A percentile compares a stretch with the other conserved stretches of the same genome.
Evolutionary conservation across 2,329 filamentous ascomycete genomes (phyloP).

Genomic region (Berkeleyomyces basicola): DNA sequence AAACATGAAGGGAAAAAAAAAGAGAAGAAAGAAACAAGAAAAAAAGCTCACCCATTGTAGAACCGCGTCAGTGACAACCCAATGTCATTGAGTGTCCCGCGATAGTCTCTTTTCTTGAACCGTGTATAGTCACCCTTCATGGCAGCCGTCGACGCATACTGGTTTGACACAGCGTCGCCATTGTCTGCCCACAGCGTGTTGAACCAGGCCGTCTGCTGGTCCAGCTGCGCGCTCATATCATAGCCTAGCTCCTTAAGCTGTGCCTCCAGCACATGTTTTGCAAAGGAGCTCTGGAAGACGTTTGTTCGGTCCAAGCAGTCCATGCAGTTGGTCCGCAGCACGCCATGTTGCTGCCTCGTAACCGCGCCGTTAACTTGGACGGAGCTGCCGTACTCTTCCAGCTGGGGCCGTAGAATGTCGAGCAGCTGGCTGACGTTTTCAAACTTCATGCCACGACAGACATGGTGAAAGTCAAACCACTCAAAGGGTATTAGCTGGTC

Average conservation of each 20-base stretch:
- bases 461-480: slow-evolving; percentile 94
- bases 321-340: slow-evolving; percentile 96
- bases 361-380: slow-evolving; percentile 33
- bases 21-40: neutral
- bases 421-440: slow-evolving; percentile 80
- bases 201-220: slow-evolving; percentile 80
- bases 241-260: slow-evolving; percentile 65
- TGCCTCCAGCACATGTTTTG: slow-evolving; percentile 60
- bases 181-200: slow-evolving; percentile 97
- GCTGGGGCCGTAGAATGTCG: slow-evolving; percentile 46
- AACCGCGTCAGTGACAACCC: slow-evolving; percentile 70
- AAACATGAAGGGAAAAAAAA: neutral
- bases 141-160: slow-evolving; percentile 89
- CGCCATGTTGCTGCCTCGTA: slow-evolving; percentile 43
- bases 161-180: slow-evolving; percentile 84
- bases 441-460: slow-evolving; percentile 92
- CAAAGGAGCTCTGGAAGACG: slow-evolving; percentile 85
- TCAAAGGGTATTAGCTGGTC: slow-evolving; percentile 41
- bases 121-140: slow-evolving; percentile 95
- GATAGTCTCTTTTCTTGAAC: slow-evolving; percentile 76
- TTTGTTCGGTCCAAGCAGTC: slow-evolving; percentile 94
- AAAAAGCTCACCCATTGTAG: slow-evolving; percentile 42
- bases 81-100: slow-evolving; percentile 80
- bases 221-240: slow-evolving; percentile 54
- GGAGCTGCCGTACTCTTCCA: slow-evolving; percentile 58